Evolutionary conservation across 2,329 filamentous ascomycete genomes (phyloP), one percentile per base, ranked within the genome.

Genomic region (Aspergillus costaricaensis): DNA sequence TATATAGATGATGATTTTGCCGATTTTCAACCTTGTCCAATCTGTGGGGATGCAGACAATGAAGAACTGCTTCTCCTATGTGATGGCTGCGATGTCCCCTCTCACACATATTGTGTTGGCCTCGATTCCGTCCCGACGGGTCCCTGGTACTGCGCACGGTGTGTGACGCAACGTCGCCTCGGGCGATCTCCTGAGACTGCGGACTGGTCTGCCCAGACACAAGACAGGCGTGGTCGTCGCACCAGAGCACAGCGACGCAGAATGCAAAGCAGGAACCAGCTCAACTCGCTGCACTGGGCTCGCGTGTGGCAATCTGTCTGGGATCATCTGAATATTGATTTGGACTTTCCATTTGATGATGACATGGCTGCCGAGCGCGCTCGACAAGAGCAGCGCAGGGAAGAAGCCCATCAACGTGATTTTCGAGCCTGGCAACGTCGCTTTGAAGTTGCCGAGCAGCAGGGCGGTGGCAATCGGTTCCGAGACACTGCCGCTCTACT

Each of bases 61-160:
- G 90, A 95, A 75, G 90, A 96, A 65, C 83, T 92, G 17, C 85
- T 96, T 55, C 87, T 98, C 66, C 86, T 96, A 62, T 99, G 95
- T 79, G 92, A 97, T 75, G 89, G 88, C 71, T 99, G 95, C 80
- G 90, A 96, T 80, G 88, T 89, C 36, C 86, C 91, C 47, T 96
- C 94, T 70, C 95, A 99, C 76, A 92, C 92, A 51, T 91, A 96
- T 76, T 99, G 95, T 76, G 86, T 96, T 62, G 93, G 91, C 36
- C 84, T 96, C 53, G 88, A 93, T 62, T 80, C 83, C 56, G 86
- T 96, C 58, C 92, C 93, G 21, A 79, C 83, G 30, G 91, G 90
- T 27, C 82, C 88, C 65, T 99, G 94, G 93, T 96, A 94, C 75
- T 99, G 95, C 80, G 88, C 95, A 76, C 87, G 90, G 69, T 99